Evolutionary conservation across 768 basidiomycete genomes (phyloP).

Genomic region (Panellus pusillus): DNA sequence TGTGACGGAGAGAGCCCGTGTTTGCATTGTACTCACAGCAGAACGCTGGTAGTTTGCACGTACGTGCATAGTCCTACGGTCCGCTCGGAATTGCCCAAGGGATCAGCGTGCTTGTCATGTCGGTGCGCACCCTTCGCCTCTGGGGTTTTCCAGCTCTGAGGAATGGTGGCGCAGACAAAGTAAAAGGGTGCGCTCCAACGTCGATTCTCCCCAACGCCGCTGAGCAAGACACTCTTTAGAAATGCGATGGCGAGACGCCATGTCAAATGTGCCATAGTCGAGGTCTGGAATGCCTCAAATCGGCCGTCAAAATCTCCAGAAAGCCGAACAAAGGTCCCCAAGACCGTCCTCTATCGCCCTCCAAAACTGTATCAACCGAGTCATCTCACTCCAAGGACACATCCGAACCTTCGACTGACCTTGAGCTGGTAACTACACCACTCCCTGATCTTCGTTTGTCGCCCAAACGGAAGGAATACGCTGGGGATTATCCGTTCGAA

Average conservation of each 20-base stretch:
- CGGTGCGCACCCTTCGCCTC: background rate
- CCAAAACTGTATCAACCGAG: too few relatives aligned
- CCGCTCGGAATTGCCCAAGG: background rate
- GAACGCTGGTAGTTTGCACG: background rate
- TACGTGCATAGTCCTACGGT: background rate
- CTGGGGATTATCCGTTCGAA: too few relatives aligned
- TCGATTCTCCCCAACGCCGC: background rate
- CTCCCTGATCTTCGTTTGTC: too few relatives aligned
- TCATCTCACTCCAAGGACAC: too few relatives aligned
- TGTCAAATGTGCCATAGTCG: background rate
- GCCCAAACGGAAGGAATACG: too few relatives aligned
- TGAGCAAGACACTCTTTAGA: background rate
- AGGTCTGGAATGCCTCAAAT: background rate
- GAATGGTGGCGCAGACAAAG: background rate
- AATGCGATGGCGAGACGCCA: background rate
- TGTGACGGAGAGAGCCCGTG: background rate
- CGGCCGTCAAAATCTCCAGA: too few relatives aligned
- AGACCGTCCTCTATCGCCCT: too few relatives aligned
- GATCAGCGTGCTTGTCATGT: background rate
- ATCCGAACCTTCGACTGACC: too few relatives aligned
- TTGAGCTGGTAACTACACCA: too few relatives aligned
- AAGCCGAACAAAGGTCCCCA: too few relatives aligned
- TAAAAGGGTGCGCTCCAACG: background rate
- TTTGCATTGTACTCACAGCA: background rate
- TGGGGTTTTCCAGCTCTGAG: background rate